Evolutionary conservation across 805 yeast species (phyloP), one percentile per base, ranked within the genome.

Genomic region (Suhomyces pyralidae): DNA sequence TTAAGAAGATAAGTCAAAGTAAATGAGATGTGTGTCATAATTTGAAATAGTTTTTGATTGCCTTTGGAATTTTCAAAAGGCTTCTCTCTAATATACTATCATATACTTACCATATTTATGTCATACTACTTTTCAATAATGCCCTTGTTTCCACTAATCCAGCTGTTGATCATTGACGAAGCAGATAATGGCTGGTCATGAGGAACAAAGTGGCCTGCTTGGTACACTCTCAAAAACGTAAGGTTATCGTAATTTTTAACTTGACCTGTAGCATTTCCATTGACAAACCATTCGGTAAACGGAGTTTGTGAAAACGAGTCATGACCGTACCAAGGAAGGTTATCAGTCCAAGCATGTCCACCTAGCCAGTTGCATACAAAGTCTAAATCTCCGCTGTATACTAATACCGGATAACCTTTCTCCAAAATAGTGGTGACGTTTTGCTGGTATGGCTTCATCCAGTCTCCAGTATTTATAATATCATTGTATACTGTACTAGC

Each of bases 351-450:
- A 9, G 42, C 42, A 19, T 17, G 42, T 9, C 42, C 20, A 7
- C 42, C 42, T 17, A 38, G 24, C 42, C 42, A 38, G n/a, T 38
- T 38, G 22, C 22, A 15, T 9, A 38, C 9, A 19, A 19, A 74
- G 57, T 75, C 79, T 59, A 73, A 73, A 58, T 74, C 79, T 52
- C 79, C 79, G 28, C 78, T 76, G 52, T 73, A 75, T 10, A 74
- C 51, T 51, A 74, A 67, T 7, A 75, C 79, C 3, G 79, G 78
- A 45, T 74, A 49, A 22, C 60, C 70, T n/a, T 63, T 53, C 51
- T 75, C 77, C 53, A 75, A 43, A 51, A 79, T 52, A 60, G 70
- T 70, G 25, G 74, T 67, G 26, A 74, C 42, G 9, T 38, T 84
- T 10, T 22, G 19, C 28, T 19, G 43, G 14, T 32, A 20, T 17